Base-by-base conservation (phyloP, 2,329 filamentous ascomycete species). In the Alternaria sp. region DNA sequence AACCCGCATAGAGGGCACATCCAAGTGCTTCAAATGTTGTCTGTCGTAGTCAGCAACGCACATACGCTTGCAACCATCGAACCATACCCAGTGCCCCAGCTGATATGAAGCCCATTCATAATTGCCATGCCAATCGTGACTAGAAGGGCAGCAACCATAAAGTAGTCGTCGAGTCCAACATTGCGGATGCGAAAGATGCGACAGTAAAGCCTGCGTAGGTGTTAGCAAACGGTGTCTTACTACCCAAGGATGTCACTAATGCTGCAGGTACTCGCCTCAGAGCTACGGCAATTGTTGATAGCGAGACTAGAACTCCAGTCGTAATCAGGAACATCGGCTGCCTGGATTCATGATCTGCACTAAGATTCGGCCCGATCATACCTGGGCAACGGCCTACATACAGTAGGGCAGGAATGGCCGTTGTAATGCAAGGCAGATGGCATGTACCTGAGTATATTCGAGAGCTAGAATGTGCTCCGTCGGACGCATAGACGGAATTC, bases 41-140 rank as follows among this genome's bases (percentile, higher is more conserved):
- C 45, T 47, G 15, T 47, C 19, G 23, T 5, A 15, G 45, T 47
- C 13, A 46, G 19, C 17, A 13, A n/a, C 19, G 36, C 36, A 40
- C 36, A 40, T 40, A 40, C 36, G n/a, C 36, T 40, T 40, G n/a
- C 36, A 40, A 17, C 36, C 8, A 28, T 25, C 3, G 36, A 19
- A 23, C 17, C 43, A 15, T 55, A 56, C 59, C 59, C 59, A 21
- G 59, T 61, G 13, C 59, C 59, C 52, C 52, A 51, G 45, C 51
- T 50, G 30, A 61, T 25, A 43, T 50, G 58, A 30, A 50, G 51
- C 5, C 28, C 51, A 25, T 61, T 61, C 52, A 56, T 55, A 13
- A 56, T 50, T 3, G 44, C 58, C 51, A 61, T 25, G 6, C 28
- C 58, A 32, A 61, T 56, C 11, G 58, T 46, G 12, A 56, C 30